These are phyloP conservation scores for Vitis hybrid DNA, from an alignment of 177 flowering plant genomes.

Conservation along the genomic window DNA sequence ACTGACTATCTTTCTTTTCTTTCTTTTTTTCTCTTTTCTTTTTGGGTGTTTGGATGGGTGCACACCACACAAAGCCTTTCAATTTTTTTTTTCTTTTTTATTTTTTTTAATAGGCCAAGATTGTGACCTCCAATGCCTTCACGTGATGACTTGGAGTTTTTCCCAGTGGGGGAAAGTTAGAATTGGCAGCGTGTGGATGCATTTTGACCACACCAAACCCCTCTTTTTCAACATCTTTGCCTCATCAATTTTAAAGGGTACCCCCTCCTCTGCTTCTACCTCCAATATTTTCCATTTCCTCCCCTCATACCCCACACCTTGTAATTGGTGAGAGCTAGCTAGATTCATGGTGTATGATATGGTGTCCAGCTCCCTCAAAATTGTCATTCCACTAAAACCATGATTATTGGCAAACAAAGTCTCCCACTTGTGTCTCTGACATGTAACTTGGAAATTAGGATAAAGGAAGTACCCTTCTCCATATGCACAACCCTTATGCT, in stretches of 20 bases:
- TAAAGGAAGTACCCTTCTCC: no score
- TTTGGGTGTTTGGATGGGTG: constrained; percentile 18
- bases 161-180: constrained; percentile 29
- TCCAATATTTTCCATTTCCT: no score
- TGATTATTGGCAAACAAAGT: not conserved
- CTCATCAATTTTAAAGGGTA: no score
- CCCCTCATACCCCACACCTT: no score
- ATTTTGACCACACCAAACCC: constrained; percentile 17
- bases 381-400: constrained; percentile 13
- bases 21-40: not conserved
- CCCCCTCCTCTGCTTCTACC: no score
- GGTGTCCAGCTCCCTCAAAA: constrained; percentile 22
- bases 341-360: constrained; percentile 9
- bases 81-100: not conserved
- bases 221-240: no score
- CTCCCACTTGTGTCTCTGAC: not conserved
- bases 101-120: constrained; percentile 14
- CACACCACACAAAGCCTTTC: constrained; percentile 24
- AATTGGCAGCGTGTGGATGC: constrained; percentile 21
- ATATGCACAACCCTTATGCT: no score
- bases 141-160: constrained; percentile 42
- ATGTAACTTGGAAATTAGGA: constrained; percentile 8
- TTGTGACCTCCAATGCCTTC: constrained; percentile 39
- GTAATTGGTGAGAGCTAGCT: no score
- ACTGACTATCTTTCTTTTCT: constrained; percentile 11